Evolutionary conservation across 495 filamentous ascomycete genomes (phyloP).

Genomic region (Neurospora hispaniola): DNA sequence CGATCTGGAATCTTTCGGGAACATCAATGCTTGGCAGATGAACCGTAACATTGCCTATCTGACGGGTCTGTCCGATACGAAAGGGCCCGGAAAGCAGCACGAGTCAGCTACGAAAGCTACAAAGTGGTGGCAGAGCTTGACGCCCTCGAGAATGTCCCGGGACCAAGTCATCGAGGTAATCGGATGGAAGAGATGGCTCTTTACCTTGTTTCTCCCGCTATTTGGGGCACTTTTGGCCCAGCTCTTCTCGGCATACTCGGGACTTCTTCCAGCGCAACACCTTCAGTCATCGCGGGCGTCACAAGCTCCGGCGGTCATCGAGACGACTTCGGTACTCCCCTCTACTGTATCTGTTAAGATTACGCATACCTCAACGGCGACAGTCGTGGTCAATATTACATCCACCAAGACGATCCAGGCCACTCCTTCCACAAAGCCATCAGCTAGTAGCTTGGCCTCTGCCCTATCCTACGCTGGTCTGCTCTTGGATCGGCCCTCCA

Average conservation of each 20-base stretch:
- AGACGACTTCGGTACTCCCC: neutral
- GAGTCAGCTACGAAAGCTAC: constrained; percentile 9
- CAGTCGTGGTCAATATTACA: constrained; percentile 27
- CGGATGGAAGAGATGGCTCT: constrained; percentile 4
- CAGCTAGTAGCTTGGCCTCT: constrained; percentile 26
- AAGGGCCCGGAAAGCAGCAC: constrained; percentile 9
- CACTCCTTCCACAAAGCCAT: constrained; percentile 22
- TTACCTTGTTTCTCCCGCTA: constrained; percentile 8
- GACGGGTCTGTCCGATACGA: constrained; percentile 34
- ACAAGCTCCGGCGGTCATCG: neutral
- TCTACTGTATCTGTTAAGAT: constrained; percentile 5
- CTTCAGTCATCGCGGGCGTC: neutral
- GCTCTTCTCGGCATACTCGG: neutral
- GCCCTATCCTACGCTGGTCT: constrained; percentile 27
- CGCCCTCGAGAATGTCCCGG: neutral
- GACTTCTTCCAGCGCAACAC: neutral
- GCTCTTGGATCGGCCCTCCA: constrained; percentile 27
- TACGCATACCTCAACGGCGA: constrained; percentile 24
- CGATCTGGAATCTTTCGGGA: constrained; percentile 61
- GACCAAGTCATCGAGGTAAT: neutral
- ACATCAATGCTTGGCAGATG: constrained; percentile 61
- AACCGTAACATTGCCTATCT: constrained; percentile 65
- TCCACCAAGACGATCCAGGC: constrained; percentile 27
- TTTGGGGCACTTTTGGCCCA: constrained; percentile 7
- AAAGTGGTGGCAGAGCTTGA: constrained; percentile 23